Evolutionary conservation across 2,329 filamentous ascomycete genomes (phyloP).

Genomic region (Botrytis paeoniae): DNA sequence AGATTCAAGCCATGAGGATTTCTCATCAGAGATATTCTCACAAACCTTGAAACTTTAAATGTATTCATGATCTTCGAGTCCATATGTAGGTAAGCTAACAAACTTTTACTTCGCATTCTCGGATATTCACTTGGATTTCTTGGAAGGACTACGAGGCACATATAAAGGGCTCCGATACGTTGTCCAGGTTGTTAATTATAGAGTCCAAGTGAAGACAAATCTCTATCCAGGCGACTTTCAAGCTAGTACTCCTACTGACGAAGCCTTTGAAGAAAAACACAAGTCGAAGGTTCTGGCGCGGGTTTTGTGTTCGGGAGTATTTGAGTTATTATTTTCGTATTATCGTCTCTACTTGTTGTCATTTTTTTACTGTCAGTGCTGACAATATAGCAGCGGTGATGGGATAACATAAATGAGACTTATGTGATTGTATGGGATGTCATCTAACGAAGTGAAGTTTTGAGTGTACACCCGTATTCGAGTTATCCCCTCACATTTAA

Average conservation of each 20-base stretch:
- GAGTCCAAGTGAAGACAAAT: no score
- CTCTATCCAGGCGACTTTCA: neutral
- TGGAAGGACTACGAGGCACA: neutral
- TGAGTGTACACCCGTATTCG: neutral
- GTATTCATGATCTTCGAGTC: neutral
- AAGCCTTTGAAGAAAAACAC: neutral
- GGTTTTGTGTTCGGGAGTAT: neutral
- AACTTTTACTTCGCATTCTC: neutral
- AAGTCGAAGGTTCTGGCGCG: neutral
- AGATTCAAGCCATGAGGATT: accelerated
- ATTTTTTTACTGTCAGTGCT: neutral
- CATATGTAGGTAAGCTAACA: neutral
- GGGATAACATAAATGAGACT: neutral
- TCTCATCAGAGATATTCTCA: neutral
- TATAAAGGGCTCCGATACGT: neutral
- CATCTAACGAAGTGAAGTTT: neutral
- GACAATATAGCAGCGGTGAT: neutral
- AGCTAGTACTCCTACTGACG: neutral
- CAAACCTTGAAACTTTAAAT: accelerated
- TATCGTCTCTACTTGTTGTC: neutral
- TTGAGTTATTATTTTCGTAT: neutral
- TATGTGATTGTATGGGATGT: neutral
- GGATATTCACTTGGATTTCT: neutral
- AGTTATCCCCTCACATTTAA: neutral
- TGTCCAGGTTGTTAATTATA: neutral